A percentile compares a stretch with the other conserved stretches of the same genome.
These are phyloP conservation scores for Eruca vesicaria DNA, from an alignment of 441 rosid genomes.

Conservation along the genomic window DNA sequence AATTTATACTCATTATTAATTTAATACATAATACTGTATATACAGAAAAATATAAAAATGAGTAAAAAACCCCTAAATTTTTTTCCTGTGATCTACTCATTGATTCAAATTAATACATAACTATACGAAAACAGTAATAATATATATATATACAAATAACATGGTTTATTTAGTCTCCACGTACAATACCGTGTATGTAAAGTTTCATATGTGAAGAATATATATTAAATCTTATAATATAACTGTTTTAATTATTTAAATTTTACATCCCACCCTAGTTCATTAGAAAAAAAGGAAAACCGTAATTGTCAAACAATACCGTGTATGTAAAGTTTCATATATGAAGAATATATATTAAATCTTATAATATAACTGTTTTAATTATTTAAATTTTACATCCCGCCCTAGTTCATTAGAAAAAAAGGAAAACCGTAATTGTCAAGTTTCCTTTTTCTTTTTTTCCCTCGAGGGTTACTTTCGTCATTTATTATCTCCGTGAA, in stretches of 20 bases:
- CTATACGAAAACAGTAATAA: neutral
- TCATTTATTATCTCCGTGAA: conserved; percentile 24
- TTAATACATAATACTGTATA: neutral
- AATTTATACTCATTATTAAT: neutral
- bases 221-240: neutral
- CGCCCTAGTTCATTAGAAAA: neutral
- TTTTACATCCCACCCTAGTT: neutral
- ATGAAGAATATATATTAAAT: no score
- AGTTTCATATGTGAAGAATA: neutral
- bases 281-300: no score
- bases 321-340: neutral
- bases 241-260: neutral
- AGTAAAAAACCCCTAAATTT: neutral
- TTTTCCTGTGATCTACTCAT: neutral
- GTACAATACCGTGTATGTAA: neutral
- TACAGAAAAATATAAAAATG: neutral
- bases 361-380: neutral
- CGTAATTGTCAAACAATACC: no score
- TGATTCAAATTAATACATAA: neutral
- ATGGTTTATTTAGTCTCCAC: neutral
- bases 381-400: neutral
- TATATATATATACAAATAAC: neutral
- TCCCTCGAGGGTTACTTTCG: conserved; percentile 9
- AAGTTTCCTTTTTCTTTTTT: neutral
- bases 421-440: conserved; percentile 27